Percentiles rank a stretch among this genome's conserved stretches.
These are phyloP conservation scores for Guillardia theta DNA, from an alignment of 78 protist genomes.

Conservation along the genomic window DNA sequence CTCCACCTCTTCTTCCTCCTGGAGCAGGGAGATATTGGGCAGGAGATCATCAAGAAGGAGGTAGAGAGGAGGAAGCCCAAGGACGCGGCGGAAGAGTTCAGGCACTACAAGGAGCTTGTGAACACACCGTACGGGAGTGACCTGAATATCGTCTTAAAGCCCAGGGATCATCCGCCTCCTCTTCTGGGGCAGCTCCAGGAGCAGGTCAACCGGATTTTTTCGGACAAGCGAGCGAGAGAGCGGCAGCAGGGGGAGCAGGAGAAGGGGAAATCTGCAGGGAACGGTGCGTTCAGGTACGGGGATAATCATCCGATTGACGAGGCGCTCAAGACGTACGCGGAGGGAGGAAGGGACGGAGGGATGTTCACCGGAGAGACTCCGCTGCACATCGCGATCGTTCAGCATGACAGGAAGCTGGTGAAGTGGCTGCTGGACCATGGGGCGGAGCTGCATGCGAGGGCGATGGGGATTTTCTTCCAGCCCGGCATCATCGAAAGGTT, in stretches of 20 bases:
- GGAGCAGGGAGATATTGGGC: neutral
- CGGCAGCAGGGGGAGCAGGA: neutral
- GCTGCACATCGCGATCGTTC: conserved; percentile 31
- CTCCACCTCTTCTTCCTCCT: neutral
- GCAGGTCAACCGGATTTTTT: neutral
- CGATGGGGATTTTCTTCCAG: neutral
- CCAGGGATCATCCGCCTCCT: neutral
- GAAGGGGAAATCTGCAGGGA: neutral
- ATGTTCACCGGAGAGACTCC: neutral
- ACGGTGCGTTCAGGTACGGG: neutral
- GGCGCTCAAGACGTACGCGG: too few species aligned
- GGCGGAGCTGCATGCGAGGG: neutral
- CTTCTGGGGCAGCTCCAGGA: neutral
- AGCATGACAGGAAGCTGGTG: neutral
- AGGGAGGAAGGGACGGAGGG: neutral
- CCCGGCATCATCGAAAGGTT: neutral
- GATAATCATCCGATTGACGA: too few species aligned
- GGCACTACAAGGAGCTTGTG: neutral
- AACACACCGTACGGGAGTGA: neutral
- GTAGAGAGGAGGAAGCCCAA: neutral
- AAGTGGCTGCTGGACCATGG: neutral
- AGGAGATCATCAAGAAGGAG: neutral
- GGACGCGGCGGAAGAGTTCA: neutral
- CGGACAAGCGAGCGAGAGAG: neutral
- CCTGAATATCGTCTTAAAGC: neutral